These are phyloP conservation scores for Coemansia sp. DNA, from an alignment of 192 early-diverging fungal genomes.

Conservation along the genomic window DNA sequence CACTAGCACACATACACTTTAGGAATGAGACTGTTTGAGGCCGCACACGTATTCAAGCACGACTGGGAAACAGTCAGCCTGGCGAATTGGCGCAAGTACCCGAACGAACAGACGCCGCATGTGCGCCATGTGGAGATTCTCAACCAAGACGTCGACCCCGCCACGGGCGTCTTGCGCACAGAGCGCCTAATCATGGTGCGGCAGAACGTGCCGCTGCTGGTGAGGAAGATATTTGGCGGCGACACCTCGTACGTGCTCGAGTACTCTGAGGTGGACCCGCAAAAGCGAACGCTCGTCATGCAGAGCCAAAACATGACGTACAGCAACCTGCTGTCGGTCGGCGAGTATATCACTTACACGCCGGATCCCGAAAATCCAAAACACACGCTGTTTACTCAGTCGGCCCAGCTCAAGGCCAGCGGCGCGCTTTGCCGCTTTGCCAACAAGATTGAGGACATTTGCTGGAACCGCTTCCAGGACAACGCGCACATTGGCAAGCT, in stretches of 20 bases:
- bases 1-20: background rate
- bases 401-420: slow-evolving; percentile 80
- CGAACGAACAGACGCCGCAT: slow-evolving; percentile 89
- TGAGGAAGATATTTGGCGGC: slow-evolving; percentile 68
- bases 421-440: slow-evolving; percentile 65
- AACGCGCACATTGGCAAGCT: slow-evolving; percentile 83
- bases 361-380: slow-evolving; percentile 58
- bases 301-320: slow-evolving; percentile 82
- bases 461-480: slow-evolving; percentile 79
- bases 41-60: slow-evolving; percentile 75
- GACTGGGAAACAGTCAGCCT: slow-evolving; percentile 78
- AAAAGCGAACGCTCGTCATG: slow-evolving; percentile 68
- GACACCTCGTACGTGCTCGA: slow-evolving; percentile 85
- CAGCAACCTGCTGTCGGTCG: slow-evolving; percentile 76
- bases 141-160: slow-evolving; percentile 73
- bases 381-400: slow-evolving; percentile 73
- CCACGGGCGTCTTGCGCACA: slow-evolving; percentile 80
- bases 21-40: slow-evolving; percentile 84
- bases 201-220: slow-evolving; percentile 80
- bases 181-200: slow-evolving; percentile 87
- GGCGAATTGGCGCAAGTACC: slow-evolving; percentile 97
- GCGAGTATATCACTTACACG: slow-evolving; percentile 82
- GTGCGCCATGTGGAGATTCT: slow-evolving; percentile 90
- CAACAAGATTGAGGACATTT: slow-evolving; percentile 80
- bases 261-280: slow-evolving; percentile 83